Evolutionary conservation across 148 eudicot species (phyloP).

Genomic region (Mesembryanthemum crystallinum): DNA sequence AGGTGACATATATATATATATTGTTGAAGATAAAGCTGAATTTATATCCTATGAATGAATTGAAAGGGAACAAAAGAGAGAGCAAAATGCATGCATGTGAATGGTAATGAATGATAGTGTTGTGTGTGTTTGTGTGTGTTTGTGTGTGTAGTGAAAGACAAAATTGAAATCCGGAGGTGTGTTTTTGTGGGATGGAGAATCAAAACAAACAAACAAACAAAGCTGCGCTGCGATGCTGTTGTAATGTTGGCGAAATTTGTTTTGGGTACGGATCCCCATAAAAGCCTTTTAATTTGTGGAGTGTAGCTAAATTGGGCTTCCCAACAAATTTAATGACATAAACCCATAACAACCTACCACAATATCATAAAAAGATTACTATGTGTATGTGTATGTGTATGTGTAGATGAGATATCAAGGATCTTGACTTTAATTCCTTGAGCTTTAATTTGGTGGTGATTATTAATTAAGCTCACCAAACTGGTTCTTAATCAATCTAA

Average conservation of each 20-base stretch:
- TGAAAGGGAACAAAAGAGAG: not conserved
- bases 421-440: no score
- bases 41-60: no score
- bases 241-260: conserved; percentile 1
- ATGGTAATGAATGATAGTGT: not conserved
- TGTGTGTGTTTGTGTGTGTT: no score
- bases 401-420: not conserved
- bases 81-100: not conserved
- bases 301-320: not conserved
- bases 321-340: conserved; percentile 4
- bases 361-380: not conserved
- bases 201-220: not conserved
- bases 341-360: not conserved
- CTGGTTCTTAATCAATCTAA: no score
- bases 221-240: no score
- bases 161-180: not conserved
- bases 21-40: no score
- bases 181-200: not conserved
- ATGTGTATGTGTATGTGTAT: no score
- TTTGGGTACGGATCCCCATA: not conserved
- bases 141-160: no score
- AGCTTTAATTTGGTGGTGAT: not conserved
- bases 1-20: no score
- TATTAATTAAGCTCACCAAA: no score
- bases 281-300: not conserved